Base-by-base conservation (phyloP, 495 filamentous ascomycete species). In the Hyaloscypha variabilis region DNA sequence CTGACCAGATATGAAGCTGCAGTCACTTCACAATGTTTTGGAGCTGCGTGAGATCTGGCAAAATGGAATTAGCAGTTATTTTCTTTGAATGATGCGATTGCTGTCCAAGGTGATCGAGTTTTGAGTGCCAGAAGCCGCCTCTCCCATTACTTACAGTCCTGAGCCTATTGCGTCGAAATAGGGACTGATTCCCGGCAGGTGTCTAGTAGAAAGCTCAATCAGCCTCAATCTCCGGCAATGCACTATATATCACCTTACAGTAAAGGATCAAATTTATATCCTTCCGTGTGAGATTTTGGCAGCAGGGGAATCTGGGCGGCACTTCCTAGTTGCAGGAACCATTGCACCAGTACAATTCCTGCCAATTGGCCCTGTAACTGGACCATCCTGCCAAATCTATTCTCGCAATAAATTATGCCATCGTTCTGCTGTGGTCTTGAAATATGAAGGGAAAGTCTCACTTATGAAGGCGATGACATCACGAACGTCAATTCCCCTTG, bases 81-180 rank as follows among this genome's bases (percentile, higher is more conserved):
- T 36, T 6, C 5, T 36, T 36, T 6, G 31, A 36, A n/a, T n/a
- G n/a, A n/a, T n/a, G n/a, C n/a, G 13, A 8, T 34, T 34, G 1
- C 31, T 34, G 31, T 34, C 39, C 11, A 46, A 19, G 4, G 13
- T 8, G 1, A 17, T 46, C 11, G 19, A 17, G 13, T 17, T 46
- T 17, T 46, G 3, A 46, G 39, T 17, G 17, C 1, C 14, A 19
- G 39, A 46, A 14, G 39, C 4, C 4, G 13, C 11, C 13, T 19
- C 17, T 10, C 39, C 39, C 39, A 11, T 46, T 46, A 46, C 39
- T 3, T 46, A 46, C 39, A 46, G 3, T 14, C 39, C 6, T 19
- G 39, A 66, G 3, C 68, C 68, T 10, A 64, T 60, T 8, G 60
- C 68, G 54, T 70, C 64, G 46, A 67, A 70, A 42, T 70, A 70